Evolutionary conservation across 768 basidiomycete genomes (phyloP), one percentile per base, ranked within the genome.

Genomic region (Baorangia bicolor): DNA sequence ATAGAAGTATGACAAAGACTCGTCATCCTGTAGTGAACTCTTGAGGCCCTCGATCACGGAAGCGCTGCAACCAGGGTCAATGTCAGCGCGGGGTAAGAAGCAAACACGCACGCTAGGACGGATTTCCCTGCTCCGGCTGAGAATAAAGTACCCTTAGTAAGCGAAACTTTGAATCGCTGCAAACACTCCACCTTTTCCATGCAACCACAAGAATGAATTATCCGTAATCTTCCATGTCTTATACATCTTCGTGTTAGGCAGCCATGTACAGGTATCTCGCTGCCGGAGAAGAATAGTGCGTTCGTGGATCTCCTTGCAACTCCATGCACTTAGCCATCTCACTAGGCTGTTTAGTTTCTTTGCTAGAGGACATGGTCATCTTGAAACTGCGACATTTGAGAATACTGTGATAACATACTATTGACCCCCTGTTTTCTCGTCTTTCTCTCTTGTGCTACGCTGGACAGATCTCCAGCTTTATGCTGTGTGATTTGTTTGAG

Each of bases 41-140:
- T 27, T 35, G 18, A 60, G 41, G 33, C 21, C 12, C 0, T 60
- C 47, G 18, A 67, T 64, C 16, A 64, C 57, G 2, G 45, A 61
- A 25, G 67, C 39, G 1, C 63, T 64, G 14, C 8, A 14, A 28
- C 14, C 5, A 33, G 2, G 1, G 31, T 64, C 28, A 58, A 30
- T 4, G 31, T 30, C 6, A 20, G 16, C 3, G 9, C 0, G 13
- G 21, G 3, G 18, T 4, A 20, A 1, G 2, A 18, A 6, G 0
- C 0, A 11, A 2, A 6, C 9, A 53, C 56, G 13, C 39, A 64
- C 63, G 56, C 40, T 33, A 64, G 11, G 0, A 64, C 59, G 3
- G 63, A 61, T 25, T 64, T 64, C 4, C 63, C 63, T 0, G 53
- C 59, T 4, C 59, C 63, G 1, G 55, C 63, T 65, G 13, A 18